Conservation (phyloP, 306 rosid species). For the Vicia faba region DNA sequence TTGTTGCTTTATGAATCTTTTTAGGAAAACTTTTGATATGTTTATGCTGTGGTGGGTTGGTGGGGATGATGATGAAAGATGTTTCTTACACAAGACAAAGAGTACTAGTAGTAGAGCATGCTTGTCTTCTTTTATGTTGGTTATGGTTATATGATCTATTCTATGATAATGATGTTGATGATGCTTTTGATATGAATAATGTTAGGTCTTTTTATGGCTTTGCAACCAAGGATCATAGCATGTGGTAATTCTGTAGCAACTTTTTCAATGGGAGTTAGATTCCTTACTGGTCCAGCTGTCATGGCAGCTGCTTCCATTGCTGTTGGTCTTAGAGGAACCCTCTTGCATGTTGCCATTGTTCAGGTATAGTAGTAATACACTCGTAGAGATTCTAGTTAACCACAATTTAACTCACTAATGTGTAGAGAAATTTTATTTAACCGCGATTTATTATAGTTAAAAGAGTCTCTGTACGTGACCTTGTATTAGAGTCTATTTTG, state of each 20-base stretch:
- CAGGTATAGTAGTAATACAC: slow-evolving; percentile 48
- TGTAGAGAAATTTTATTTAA: too few relatives aligned
- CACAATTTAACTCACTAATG: too few relatives aligned
- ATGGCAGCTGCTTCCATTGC: slow-evolving; percentile 97
- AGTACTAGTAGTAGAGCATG: slow-evolving; percentile 35
- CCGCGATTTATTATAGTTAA: too few relatives aligned
- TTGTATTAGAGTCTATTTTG: too few relatives aligned
- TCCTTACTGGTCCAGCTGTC: slow-evolving; percentile 98
- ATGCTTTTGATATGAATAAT: not conserved
- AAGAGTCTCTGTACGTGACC: too few relatives aligned
- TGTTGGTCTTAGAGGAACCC: slow-evolving; percentile 87
- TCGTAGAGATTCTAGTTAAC: too few relatives aligned
- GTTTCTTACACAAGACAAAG: slow-evolving; percentile 40
- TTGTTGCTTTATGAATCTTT: not conserved
- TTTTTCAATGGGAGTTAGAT: slow-evolving; percentile 94
- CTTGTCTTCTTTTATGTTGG: slow-evolving; percentile 17
- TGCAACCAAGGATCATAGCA: slow-evolving; percentile 98
- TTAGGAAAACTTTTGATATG: not conserved
- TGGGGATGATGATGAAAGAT: slow-evolving; percentile 49
- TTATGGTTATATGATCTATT: slow-evolving; percentile 13
- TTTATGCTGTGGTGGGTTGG: not conserved
- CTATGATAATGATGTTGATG: not conserved
- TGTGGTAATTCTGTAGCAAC: slow-evolving; percentile 91
- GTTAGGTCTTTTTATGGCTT: slow-evolving; percentile 93
- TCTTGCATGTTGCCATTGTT: slow-evolving; percentile 91